Percentiles rank a stretch among this genome's conserved stretches.
Conservation (phyloP, 352 stramenopile species). For the Phytophthora macrochlamydospora region DNA sequence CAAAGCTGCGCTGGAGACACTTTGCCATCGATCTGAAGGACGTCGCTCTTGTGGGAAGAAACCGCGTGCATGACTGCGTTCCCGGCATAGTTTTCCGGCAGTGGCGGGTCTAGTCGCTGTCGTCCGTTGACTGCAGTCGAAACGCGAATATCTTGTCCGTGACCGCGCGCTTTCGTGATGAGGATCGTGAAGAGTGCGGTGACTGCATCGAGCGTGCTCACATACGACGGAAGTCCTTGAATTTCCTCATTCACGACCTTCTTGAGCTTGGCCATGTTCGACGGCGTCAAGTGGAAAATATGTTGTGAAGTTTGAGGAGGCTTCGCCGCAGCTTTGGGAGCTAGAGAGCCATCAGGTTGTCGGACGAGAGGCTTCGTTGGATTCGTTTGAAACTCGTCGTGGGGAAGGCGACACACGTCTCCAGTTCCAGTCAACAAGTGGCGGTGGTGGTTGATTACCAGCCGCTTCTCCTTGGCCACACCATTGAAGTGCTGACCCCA, state of each 20-base stretch:
- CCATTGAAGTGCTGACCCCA: conserved; percentile 58
- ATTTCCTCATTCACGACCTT: conserved; percentile 1
- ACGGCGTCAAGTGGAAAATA: conserved; percentile 48
- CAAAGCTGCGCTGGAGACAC: conserved; percentile 15
- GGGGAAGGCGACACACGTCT: conserved; percentile 15
- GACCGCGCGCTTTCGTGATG: conserved; percentile 54
- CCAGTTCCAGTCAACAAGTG: conserved; percentile 33
- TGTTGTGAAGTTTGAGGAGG: conserved; percentile 36
- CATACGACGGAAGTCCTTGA: conserved; percentile 23
- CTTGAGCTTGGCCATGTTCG: conserved; percentile 38
- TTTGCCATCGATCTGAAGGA: conserved; percentile 15
- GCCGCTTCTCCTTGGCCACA: conserved; percentile 20
- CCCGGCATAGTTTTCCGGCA: conserved; percentile 46
- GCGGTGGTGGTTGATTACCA: conserved; percentile 46
- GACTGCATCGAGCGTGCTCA: conserved; percentile 59
- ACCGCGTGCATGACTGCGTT: conserved; percentile 63
- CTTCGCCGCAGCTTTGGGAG: conserved; percentile 12
- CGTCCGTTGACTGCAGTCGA: conserved; percentile 57
- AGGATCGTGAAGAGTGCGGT: conserved; percentile 54
- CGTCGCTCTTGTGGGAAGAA: conserved; percentile 33
- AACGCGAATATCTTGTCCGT: conserved; percentile 41
- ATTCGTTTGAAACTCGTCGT: conserved; percentile 15
- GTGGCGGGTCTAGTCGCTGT: conserved; percentile 41
- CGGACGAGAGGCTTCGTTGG: conserved; percentile 18
- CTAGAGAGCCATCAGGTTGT: conserved; percentile 24